Percentiles rank a stretch among this genome's conserved stretches.
phyloP scores from a whole-genome alignment of 768 basidiomycete genomes.

The Boletus reticulatus region DNA sequence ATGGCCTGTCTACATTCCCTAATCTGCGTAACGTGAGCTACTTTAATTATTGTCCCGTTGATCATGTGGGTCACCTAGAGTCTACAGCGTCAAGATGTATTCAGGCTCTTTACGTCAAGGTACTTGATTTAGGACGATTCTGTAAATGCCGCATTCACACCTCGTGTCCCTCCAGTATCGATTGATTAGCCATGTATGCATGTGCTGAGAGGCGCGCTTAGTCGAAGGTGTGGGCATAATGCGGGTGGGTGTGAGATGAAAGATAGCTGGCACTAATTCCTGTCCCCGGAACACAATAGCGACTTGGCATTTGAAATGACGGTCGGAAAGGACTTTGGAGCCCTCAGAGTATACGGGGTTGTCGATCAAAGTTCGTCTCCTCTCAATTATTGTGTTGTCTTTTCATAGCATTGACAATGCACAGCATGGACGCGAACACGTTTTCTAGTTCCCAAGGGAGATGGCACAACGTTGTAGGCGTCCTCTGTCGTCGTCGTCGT shows the following conservation, averaged over 20 bases:
- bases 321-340: too few relatives aligned
- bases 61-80: constrained; percentile 5
- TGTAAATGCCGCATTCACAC: constrained; percentile 17
- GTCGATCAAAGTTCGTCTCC: too few relatives aligned
- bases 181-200: constrained; percentile 36
- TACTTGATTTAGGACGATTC: constrained; percentile 51
- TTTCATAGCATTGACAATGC: too few relatives aligned
- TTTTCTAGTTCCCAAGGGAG: too few relatives aligned
- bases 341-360: too few relatives aligned
- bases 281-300: too few relatives aligned
- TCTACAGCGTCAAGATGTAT: constrained; percentile 3
- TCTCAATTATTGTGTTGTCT: too few relatives aligned
- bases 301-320: too few relatives aligned
- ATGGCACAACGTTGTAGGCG: background rate
- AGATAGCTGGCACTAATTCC: background rate
- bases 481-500: background rate
- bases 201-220: constrained; percentile 8
- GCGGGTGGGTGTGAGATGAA: background rate
- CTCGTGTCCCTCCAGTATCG: constrained; percentile 44
- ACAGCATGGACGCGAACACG: too few relatives aligned
- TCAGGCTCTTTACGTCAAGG: constrained; percentile 46
- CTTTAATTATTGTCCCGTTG: background rate
- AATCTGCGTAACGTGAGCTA: constrained; percentile 34
- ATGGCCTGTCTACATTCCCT: too few relatives aligned
- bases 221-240: background rate